Evolutionary conservation across 1,284 basidiomycete species (phyloP).

Genomic region (Tilletia caries): DNA sequence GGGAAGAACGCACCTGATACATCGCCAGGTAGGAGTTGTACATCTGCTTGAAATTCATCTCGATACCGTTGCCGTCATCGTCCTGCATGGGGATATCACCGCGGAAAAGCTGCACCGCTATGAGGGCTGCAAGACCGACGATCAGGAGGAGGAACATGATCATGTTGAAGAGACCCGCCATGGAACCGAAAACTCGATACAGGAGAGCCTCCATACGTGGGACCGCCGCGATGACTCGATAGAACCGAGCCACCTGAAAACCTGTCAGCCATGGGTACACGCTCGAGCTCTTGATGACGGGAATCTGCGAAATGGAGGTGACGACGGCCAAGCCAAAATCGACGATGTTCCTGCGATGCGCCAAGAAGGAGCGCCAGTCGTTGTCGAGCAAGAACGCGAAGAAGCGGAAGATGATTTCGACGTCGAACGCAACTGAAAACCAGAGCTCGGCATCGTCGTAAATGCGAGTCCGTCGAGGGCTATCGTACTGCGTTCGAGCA

Average conservation of each 20-base stretch:
- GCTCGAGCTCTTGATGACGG: conserved; percentile 64
- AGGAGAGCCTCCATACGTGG: conserved; percentile 66
- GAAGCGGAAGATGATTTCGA: conserved; percentile 80
- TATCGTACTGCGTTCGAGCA: conserved; percentile 57
- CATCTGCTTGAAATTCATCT: conserved; percentile 81
- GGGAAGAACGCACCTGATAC: conserved; percentile 61
- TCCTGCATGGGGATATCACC: conserved; percentile 67
- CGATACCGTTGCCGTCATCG: conserved; percentile 47
- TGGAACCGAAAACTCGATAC: conserved; percentile 78
- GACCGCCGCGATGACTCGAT: conserved; percentile 83
- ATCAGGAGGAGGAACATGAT: conserved; percentile 83
- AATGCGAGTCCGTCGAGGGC: conserved; percentile 18
- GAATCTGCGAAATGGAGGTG: conserved; percentile 80
- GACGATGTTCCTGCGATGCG: conserved; percentile 67
- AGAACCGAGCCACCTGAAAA: conserved; percentile 84
- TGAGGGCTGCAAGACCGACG: conserved; percentile 80
- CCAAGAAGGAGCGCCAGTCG: conserved; percentile 76
- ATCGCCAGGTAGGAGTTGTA: conserved; percentile 85
- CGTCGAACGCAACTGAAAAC: conserved; percentile 78
- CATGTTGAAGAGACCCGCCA: conserved; percentile 90
- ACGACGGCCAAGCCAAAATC: conserved; percentile 79
- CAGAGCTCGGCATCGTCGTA: conserved; percentile 67
- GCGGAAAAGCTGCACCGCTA: conserved; percentile 69
- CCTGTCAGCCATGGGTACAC: conserved; percentile 88
- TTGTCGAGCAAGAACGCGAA: conserved; percentile 65